Conservation (phyloP, 257 asterid genomes). For the Craterostigma plantagineum region DNA sequence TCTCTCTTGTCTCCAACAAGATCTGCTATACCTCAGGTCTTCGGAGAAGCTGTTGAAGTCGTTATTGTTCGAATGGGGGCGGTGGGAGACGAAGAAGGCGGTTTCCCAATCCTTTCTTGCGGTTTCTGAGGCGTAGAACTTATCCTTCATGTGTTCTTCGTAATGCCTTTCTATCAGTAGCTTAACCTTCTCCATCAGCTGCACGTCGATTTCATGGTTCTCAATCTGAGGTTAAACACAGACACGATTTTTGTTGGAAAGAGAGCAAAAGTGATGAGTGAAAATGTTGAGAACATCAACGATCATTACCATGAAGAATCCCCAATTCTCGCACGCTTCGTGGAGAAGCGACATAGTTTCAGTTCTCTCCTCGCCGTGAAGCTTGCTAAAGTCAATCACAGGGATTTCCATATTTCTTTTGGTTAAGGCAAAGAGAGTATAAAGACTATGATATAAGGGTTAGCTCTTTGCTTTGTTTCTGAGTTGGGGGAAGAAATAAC, state of each 20-base stretch:
- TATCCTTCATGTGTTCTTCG: slow-evolving; percentile 28
- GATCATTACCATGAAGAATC: slow-evolving; percentile 58
- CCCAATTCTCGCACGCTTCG: slow-evolving; percentile 78
- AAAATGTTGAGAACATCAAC: background rate
- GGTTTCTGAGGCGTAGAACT: slow-evolving; percentile 29
- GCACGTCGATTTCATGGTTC: slow-evolving; percentile 33
- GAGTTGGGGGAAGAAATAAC: too few relatives aligned
- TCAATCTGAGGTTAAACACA: slow-evolving; percentile 31
- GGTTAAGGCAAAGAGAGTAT: too few relatives aligned
- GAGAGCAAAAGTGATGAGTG: background rate
- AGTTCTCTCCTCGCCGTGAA: slow-evolving; percentile 32
- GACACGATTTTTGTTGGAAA: background rate
- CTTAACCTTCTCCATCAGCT: slow-evolving; percentile 36
- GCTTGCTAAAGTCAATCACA: slow-evolving; percentile 46
- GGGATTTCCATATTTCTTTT: slow-evolving; percentile 47
- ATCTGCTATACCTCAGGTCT: slow-evolving; percentile 27
- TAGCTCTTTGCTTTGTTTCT: too few relatives aligned
- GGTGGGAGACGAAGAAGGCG: slow-evolving; percentile 44
- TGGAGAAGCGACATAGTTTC: slow-evolving; percentile 58
- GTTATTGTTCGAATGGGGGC: slow-evolving; percentile 34
- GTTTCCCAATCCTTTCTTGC: slow-evolving; percentile 53
- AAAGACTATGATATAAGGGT: too few relatives aligned
- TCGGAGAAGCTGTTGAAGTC: slow-evolving; percentile 21
- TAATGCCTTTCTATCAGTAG: slow-evolving; percentile 29
- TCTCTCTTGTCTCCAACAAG: too few relatives aligned